Evolutionary conservation across 768 basidiomycete species (phyloP), one percentile per base, ranked within the genome.

Genomic region (Stropharia rugosoannulata): DNA sequence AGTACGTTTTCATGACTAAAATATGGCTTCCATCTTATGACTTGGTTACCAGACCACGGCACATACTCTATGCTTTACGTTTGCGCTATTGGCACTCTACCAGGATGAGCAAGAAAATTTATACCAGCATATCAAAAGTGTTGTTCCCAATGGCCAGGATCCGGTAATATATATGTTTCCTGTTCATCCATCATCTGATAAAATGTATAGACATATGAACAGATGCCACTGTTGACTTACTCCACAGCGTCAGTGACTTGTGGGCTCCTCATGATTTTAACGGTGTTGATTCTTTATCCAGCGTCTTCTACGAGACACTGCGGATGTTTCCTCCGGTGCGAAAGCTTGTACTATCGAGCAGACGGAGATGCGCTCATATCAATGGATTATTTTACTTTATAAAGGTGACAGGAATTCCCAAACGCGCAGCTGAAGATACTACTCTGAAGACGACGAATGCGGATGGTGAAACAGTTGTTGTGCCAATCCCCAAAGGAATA

Each of bases 301-400:
- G 80, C 15, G 78, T 79, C 2, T 76, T 79, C 54, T 70, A 81
- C 54, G 81, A 83, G 63, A 79, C 80, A 2, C 63, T 81, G 18
- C 71, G 81, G 19, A 58, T 82, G 66, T 81, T 72, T 53, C 72
- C 77, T 35, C 74, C 80, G 16, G 80, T 79, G 51, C 51, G 72
- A 44, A 12, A 19, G 11, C 64, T 41, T 8, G 27, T 9, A 45
- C 51, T n/a, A 32, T 36, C 18, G 12, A 40, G 18, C 3, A 7
- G 29, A 29, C 16, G 12, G 22, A 46, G 5, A 12, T 22, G 6
- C 8, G 16, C 13, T 18, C 6, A 5, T 49, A 43, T 38, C 43
- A 27, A 47, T 54, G 11, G 16, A 25, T 43, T 15, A 43, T 53
- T 61, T 44, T 55, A 27, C 22, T 61, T 44, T 55, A 27, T 25